Base-by-base conservation (phyloP, 164 flowering plant species). In the Macadamia integrifolia region DNA sequence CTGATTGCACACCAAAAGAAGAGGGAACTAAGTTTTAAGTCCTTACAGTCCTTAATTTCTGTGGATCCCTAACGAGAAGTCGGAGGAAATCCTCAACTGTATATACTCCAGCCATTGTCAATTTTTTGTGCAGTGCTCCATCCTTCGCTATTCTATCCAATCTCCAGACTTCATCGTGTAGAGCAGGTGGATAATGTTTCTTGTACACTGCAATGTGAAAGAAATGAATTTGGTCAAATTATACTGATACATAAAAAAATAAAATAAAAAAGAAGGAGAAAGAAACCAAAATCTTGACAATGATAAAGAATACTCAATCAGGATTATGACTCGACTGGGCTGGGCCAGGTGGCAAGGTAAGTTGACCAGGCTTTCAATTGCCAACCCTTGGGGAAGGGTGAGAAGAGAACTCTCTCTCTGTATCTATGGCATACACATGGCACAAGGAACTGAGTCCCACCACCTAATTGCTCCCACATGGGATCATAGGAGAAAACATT, bases 141-240 rank as follows among this genome's bases (percentile, higher is more conserved):
- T 86, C 88, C 69, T 84, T 86, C 15, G 85, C 88, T 70, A 86
- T 86, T 74, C 86, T 73, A 61, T 84, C 86, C 65, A 86, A 69
- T 77, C 88, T 84, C 90, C 90, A 86, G 42, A 86, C 90, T 74
- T 83, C 87, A 70, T 84, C 88, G 43, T 78, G 77, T 64, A 83
- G 67, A 35, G 84, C 88, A 6, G 88, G 90, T 43, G 87, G 88
- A 40, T 84, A 84, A 65, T 86, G 90, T 60, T 86, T 86, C 82
- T 86, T 85, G 71, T 84, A 86, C 43, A 84, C 90, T 86, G 79
- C 66, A 76, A 74, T 32, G 73, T 56, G 43, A 61, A n/a, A 61
- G 50, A 40, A 60, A 46, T 12, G 14, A 60, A 31, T 1, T 60
- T 60, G 62, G 50, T 61, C 43, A 43, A 28, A 61, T 43, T n/a